phyloP scores from a whole-genome alignment of 306 rosid genomes.

The Styphnolobium japonicum region DNA sequence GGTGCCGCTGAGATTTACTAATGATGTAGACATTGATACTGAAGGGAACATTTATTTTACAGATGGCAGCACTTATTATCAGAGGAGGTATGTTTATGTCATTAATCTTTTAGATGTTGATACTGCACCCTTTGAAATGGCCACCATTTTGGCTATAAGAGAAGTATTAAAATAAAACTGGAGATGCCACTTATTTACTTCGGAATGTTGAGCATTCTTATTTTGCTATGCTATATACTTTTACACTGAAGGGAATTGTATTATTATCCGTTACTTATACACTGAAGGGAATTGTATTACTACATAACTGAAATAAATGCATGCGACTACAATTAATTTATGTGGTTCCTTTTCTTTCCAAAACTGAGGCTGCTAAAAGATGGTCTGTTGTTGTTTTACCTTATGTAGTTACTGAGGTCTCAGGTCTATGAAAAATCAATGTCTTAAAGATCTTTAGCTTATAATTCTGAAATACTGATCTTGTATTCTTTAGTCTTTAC shows the following conservation, averaged over 20 bases:
- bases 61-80: constrained; percentile 66
- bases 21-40: constrained; percentile 76
- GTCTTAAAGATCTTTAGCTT: background rate
- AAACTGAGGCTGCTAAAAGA: background rate
- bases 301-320: background rate
- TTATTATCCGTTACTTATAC: background rate
- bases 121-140: constrained; percentile 6
- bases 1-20: constrained; percentile 64
- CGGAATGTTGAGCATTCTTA: background rate
- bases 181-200: background rate
- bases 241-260: background rate
- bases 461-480: background rate
- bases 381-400: background rate
- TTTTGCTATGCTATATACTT: background rate
- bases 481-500: background rate
- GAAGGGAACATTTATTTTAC: constrained; percentile 77
- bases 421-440: background rate
- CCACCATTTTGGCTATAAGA: background rate
- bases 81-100: constrained; percentile 55
- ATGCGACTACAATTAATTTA: background rate
- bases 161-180: background rate
- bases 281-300: background rate
- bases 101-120: background rate
- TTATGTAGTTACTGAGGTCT: background rate
- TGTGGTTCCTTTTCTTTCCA: background rate